These are phyloP conservation scores for Cenchrus fungigraminus DNA, from an alignment of 176 grass and related monocot genomes.

Conservation along the genomic window DNA sequence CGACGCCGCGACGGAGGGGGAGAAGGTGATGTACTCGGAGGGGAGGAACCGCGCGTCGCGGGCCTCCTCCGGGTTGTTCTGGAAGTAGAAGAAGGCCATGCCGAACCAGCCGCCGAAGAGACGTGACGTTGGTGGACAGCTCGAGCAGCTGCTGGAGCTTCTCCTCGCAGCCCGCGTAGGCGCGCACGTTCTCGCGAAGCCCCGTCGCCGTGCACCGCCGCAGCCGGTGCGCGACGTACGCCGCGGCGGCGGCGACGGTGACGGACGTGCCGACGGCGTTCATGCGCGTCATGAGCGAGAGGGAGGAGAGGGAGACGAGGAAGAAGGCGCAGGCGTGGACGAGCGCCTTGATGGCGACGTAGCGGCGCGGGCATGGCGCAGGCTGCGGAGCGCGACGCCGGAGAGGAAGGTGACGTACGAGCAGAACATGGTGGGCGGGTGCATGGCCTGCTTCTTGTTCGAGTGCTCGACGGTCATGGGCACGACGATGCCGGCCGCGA, in stretches of 20 bases:
- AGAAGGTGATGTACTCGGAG: slow-evolving; percentile 17
- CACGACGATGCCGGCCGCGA: neutral
- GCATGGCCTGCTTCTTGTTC: neutral
- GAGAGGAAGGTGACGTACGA: neutral
- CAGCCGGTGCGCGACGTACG: neutral
- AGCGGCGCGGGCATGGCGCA: neutral
- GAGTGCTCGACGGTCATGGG: neutral
- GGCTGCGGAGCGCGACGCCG: neutral
- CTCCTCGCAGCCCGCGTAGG: neutral
- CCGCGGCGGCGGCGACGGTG: neutral
- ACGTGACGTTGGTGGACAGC: neutral
- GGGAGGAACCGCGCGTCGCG: neutral
- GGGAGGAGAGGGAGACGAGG: neutral
- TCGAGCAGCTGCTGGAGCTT: neutral
- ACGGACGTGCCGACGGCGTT: neutral
- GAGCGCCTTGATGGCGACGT: neutral
- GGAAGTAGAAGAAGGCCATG: slow-evolving; percentile 19
- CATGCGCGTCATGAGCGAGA: slow-evolving; percentile 26
- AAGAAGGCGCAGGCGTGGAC: neutral
- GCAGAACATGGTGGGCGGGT: neutral
- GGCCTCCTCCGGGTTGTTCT: neutral
- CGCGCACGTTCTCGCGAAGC: neutral
- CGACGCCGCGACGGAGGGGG: slow-evolving; percentile 12
- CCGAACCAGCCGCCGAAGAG: slow-evolving; percentile 17
- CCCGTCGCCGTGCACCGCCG: neutral